Conservation (phyloP, 2,329 filamentous ascomycete genomes). For the Hypoxylon sp. region DNA sequence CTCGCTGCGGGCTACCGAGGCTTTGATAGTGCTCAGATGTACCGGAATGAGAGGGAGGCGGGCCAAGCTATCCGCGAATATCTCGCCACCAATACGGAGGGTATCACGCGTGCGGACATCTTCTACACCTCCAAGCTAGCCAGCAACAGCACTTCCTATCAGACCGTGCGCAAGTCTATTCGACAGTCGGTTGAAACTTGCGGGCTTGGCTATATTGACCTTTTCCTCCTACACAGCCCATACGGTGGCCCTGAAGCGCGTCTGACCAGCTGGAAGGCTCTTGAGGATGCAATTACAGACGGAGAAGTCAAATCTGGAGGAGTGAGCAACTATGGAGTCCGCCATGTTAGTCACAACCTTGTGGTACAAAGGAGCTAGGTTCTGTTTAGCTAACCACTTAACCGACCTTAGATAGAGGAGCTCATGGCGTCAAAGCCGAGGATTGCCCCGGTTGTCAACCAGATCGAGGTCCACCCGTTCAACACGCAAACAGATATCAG, state of each 20-base stretch:
- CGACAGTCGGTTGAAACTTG: conserved; percentile 73
- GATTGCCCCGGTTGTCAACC: conserved; percentile 78
- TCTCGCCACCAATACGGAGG: conserved; percentile 63
- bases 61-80: conserved; percentile 74
- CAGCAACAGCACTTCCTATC: conserved; percentile 73
- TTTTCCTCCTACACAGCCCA: conserved; percentile 84
- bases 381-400: conserved; percentile 10
- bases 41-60: conserved; percentile 77
- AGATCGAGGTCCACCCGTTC: conserved; percentile 87
- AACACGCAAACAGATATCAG: conserved; percentile 79
- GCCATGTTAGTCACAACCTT: conserved; percentile 68
- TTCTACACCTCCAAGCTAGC: conserved; percentile 86
- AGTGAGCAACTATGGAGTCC: conserved; percentile 83
- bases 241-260: conserved; percentile 78
- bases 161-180: conserved; percentile 76
- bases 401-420: conserved; percentile 70
- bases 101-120: conserved; percentile 74
- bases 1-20: conserved; percentile 67
- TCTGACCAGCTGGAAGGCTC: conserved; percentile 79
- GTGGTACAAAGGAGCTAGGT: neutral
- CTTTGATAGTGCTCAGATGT: conserved; percentile 68
- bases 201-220: conserved; percentile 80
- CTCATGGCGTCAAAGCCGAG: conserved; percentile 73
- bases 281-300: conserved; percentile 80
- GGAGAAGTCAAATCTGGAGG: conserved; percentile 79